Conservation (phyloP, 192 early-diverging fungal species). For the Coemansia sp. region DNA sequence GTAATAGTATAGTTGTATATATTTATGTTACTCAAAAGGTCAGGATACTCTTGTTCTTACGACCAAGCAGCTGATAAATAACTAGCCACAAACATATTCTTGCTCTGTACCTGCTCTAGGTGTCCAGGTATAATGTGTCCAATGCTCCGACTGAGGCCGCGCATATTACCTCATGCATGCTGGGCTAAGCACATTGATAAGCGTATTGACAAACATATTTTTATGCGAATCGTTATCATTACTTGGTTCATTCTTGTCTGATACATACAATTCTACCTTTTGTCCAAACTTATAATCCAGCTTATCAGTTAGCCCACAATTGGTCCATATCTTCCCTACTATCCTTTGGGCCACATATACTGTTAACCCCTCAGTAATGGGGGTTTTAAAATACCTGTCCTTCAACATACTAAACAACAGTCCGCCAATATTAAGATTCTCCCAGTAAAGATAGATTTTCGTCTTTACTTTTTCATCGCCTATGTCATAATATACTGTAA, state of each 20-base stretch:
- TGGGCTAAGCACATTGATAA: not conserved
- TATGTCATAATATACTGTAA: not conserved
- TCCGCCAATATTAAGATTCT: not conserved
- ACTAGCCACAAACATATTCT: not conserved
- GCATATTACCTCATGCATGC: not conserved
- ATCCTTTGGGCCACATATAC: not conserved
- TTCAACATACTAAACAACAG: not conserved
- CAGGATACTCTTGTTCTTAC: too few species aligned
- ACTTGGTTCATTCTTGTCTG: not conserved
- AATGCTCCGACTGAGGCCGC: not conserved
- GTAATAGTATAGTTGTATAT: too few species aligned
- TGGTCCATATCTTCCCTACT: not conserved
- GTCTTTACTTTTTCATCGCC: not conserved
- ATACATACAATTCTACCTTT: not conserved
- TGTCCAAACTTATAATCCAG: not conserved
- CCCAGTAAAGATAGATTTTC: not conserved
- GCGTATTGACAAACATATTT: too few species aligned
- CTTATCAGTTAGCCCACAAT: not conserved
- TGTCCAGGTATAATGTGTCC: not conserved
- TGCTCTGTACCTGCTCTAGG: not conserved
- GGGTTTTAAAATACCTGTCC: not conserved
- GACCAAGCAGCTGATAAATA: not conserved
- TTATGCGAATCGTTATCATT: too few species aligned
- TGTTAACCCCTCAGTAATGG: not conserved
- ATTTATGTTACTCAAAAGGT: too few species aligned